Percentiles rank a stretch among this genome's conserved stretches.
phyloP scores from a whole-genome alignment of 139 green algal species.

The Bryopsis sp. region DNA sequence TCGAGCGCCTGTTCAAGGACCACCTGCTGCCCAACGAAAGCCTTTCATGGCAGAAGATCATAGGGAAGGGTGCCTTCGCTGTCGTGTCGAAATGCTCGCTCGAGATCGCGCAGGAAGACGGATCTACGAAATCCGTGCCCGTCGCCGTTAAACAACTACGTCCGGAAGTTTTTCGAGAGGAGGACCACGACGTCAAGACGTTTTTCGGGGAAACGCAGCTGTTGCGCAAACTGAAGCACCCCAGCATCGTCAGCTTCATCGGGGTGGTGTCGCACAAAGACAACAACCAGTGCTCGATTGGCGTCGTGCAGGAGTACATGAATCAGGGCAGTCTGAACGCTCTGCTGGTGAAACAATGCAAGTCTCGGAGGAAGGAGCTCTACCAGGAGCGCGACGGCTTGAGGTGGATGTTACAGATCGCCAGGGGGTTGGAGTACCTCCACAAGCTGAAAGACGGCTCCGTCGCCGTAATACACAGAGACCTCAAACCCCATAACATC shows the following conservation, averaged over 20 bases:
- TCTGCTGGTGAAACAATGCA: slow-evolving; percentile 28
- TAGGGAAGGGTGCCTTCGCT: slow-evolving; percentile 15
- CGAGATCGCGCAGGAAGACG: not conserved
- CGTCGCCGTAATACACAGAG: slow-evolving; percentile 20
- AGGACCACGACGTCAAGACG: slow-evolving; percentile 42
- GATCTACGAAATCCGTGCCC: not conserved
- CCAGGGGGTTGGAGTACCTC: slow-evolving; percentile 1
- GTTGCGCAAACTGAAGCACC: slow-evolving; percentile 55
- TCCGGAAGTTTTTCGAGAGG: slow-evolving; percentile 42
- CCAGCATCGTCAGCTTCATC: slow-evolving; percentile 20
- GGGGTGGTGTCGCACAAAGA: not conserved
- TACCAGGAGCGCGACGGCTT: not conserved
- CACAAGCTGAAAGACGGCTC: too few species aligned
- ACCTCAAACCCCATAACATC: slow-evolving; percentile 50
- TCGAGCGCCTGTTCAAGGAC: too few species aligned
- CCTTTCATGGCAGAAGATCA: too few species aligned
- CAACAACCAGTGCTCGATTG: not conserved
- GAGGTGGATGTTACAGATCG: slow-evolving; percentile 16
- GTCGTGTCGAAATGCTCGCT: not conserved
- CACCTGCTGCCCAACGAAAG: too few species aligned
- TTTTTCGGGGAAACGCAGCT: slow-evolving; percentile 56
- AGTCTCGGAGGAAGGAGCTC: not conserved
- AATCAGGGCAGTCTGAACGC: slow-evolving; percentile 24
- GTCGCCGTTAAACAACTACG: slow-evolving; percentile 58
- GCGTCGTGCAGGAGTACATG: slow-evolving; percentile 28